Evolutionary conservation across 176 grass and related monocot genomes (phyloP).

Genomic region (Bothriochloa decipiens): DNA sequence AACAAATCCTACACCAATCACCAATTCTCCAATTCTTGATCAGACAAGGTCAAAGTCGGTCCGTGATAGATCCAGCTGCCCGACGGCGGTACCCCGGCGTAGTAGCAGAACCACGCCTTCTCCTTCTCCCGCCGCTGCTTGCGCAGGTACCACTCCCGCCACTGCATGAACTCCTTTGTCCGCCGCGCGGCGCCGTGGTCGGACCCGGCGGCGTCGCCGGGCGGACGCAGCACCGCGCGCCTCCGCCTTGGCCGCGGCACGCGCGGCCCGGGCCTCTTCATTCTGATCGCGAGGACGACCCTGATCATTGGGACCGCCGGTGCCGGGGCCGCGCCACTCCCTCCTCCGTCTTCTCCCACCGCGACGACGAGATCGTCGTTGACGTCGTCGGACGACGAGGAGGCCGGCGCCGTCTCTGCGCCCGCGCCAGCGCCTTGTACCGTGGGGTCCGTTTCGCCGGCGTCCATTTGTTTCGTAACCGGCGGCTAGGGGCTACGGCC

Average conservation of each 20-base stretch:
- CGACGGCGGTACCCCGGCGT: not conserved
- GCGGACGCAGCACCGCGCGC: not conserved
- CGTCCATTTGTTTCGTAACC: conserved; percentile 5
- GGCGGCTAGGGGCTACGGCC: too few species aligned
- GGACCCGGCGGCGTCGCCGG: not conserved
- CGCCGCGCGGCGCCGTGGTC: not conserved
- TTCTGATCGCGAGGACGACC: not conserved
- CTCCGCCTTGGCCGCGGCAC: not conserved
- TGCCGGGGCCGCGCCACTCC: not conserved
- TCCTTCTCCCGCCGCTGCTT: not conserved
- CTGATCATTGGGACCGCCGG: not conserved
- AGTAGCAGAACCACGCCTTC: not conserved
- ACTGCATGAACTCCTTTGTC: conserved; percentile 14
- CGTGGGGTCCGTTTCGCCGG: not conserved
- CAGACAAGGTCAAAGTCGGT: not conserved
- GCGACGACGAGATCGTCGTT: not conserved
- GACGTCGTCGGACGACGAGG: not conserved
- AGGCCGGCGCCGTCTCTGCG: not conserved
- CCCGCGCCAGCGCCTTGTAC: not conserved
- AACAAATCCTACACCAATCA: not conserved
- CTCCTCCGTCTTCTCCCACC: not conserved
- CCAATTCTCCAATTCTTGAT: not conserved
- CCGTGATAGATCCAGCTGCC: not conserved
- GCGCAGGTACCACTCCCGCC: conserved; percentile 8
- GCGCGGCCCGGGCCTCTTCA: not conserved